Evolutionary conservation across 495 filamentous ascomycete genomes (phyloP), one percentile per base, ranked within the genome.

Genomic region (Xylaria cubensis): DNA sequence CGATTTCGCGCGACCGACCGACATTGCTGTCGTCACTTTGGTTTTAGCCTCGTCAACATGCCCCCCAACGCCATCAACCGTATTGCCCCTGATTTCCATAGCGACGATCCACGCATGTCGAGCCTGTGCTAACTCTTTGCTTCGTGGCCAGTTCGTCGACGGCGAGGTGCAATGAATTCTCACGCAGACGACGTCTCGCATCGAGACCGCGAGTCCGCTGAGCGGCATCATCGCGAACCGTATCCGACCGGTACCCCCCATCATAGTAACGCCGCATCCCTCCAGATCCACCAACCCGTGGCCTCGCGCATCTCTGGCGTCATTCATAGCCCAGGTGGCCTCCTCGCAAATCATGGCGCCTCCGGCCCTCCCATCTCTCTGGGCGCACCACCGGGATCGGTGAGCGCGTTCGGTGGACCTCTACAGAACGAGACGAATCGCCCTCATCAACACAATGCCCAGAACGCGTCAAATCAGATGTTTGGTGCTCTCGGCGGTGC

Each of bases 201-300:
- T 41, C 75, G 76, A 74, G 76, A 80, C 34, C 88, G 90, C 72
- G 92, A 95, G 75, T 88, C 90, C 59, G 87, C 88, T 67, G 90
- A 94, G 78, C 90, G 90, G 69, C 90, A 91, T 69, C 84, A 88
- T 50, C 85, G 89, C 73, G 89, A 93, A 51, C 88, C 91, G 46
- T 87, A 88, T 67, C 86, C 84, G 61, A 80, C 82, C 34, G 82
- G 83, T 50, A 83, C 86, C 56, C 89, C 92, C 17, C 93, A 94
- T 72, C 93, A 97, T 78, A 94, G 92, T 80, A 93, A 93, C 74
- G 90, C 92, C 15, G 92, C 90, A 44, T 92, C 94, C 0, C 91
- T 97, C 63, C 93, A 93, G 36, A 88, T 97, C 75, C 94, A 97
- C 78, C 94, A 97, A 77, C 94, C 94, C 3, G 93, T 97, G 62